Conservation (phyloP, 2,329 filamentous ascomycete genomes). For the Penicillium hordei region DNA sequence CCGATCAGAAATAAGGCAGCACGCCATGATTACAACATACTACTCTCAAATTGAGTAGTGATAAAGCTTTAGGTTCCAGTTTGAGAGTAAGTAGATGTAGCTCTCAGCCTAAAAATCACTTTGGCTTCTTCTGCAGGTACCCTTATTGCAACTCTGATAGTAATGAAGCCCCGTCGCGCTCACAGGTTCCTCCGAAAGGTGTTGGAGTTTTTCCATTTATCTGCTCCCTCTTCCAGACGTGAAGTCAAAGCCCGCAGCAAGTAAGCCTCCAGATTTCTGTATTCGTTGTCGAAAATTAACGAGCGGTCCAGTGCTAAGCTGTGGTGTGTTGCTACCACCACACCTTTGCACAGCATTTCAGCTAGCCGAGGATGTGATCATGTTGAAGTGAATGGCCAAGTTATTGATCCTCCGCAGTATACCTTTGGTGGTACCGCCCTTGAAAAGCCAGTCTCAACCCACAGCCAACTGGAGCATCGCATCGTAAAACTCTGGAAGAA, state of each 20-base stretch:
- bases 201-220: slow-evolving; percentile 11
- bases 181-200: slow-evolving; percentile 8
- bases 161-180: slow-evolving; percentile 6
- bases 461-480: slow-evolving; percentile 15
- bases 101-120: not conserved
- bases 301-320: not conserved
- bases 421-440: not conserved
- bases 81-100: not conserved
- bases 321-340: not conserved
- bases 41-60: not conserved
- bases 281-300: not conserved
- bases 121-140: too few species aligned
- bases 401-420: not conserved
- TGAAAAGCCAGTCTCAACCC: not conserved
- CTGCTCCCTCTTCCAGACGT: not conserved
- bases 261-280: not conserved
- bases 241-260: not conserved
- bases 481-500: slow-evolving; percentile 23
- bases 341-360: not conserved
- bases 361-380: not conserved
- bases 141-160: not conserved
- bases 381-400: not conserved
- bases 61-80: not conserved
- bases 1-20: not conserved
- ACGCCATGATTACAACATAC: slow-evolving; percentile 7